Percentiles rank a stretch among this genome's conserved stretches.
Conservation (phyloP, 345 rosid species). For the Populus davidiana region DNA sequence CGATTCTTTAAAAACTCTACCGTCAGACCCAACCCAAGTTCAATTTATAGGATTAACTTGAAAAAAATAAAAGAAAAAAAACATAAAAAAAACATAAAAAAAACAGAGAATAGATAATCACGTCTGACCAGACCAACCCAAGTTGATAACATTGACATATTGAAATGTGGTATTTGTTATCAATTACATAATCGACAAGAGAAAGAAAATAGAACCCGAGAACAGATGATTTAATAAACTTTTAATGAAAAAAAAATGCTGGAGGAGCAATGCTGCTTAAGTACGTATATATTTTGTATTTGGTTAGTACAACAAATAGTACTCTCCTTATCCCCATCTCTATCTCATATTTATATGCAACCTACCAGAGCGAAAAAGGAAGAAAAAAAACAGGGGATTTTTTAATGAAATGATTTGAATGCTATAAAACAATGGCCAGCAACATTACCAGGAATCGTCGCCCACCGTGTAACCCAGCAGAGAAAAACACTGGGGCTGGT, state of each 20-base stretch:
- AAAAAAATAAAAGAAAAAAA: too few species aligned
- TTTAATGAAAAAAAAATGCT: background rate
- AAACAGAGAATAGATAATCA: too few species aligned
- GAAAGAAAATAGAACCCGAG: too few species aligned
- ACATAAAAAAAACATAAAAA: too few species aligned
- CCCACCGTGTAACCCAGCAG: background rate
- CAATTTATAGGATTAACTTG: too few species aligned
- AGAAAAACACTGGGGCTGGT: background rate
- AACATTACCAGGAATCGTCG: background rate
- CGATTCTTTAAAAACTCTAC: too few species aligned
- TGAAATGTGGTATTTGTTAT: too few species aligned
- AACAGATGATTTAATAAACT: too few species aligned
- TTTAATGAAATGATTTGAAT: background rate
- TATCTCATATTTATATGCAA: slow-evolving; percentile 2
- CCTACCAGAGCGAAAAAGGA: background rate
- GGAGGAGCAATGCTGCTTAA: background rate
- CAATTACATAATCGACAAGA: too few species aligned
- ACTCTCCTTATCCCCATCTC: background rate
- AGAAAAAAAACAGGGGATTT: background rate
- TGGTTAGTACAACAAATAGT: slow-evolving; percentile 6
- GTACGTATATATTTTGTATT: background rate
- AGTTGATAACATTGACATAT: too few species aligned
- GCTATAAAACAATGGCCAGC: background rate
- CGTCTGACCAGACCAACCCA: too few species aligned
- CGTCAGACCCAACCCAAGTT: too few species aligned